Evolutionary conservation across 352 stramenopile species (phyloP).

Genomic region (Globisporangium middletonii): DNA sequence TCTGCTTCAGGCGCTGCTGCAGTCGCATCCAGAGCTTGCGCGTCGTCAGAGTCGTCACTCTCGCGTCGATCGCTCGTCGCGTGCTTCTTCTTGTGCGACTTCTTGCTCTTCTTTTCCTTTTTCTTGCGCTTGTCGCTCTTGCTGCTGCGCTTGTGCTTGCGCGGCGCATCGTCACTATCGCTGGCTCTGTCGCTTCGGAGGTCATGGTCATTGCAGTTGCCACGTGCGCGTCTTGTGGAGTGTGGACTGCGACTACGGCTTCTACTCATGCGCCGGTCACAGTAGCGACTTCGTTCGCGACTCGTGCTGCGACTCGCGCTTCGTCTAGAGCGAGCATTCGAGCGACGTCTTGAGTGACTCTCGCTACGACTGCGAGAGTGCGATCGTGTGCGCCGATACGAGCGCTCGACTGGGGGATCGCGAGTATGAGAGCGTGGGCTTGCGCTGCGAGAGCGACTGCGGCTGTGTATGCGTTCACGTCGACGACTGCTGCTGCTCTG

Average conservation of each 20-base stretch:
- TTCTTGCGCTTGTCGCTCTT: conserved; percentile 17
- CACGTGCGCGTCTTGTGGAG: too few relatives aligned
- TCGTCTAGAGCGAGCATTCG: not conserved
- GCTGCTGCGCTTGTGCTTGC: conserved; percentile 16
- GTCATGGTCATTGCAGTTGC: too few relatives aligned
- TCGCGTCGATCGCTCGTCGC: not conserved
- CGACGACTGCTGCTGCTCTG: not conserved
- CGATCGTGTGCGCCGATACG: too few relatives aligned
- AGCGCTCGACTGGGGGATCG: not conserved
- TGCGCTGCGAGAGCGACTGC: conserved; percentile 15
- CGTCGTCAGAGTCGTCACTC: not conserved
- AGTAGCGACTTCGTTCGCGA: conserved; percentile 6
- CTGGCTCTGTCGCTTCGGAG: too few relatives aligned
- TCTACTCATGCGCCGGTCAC: conserved; percentile 8
- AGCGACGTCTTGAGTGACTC: not conserved
- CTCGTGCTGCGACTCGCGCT: conserved; percentile 6
- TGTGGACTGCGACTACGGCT: not conserved
- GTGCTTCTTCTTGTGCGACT: conserved; percentile 10
- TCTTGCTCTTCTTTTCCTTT: conserved; percentile 25
- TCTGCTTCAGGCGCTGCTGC: not conserved
- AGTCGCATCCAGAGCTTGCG: not conserved
- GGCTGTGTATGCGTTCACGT: not conserved
- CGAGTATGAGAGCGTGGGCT: not conserved
- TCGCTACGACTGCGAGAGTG: not conserved
- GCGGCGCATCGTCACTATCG: not conserved